Evolutionary conservation across 1,284 basidiomycete genomes (phyloP), one percentile per base, ranked within the genome.

Genomic region (Puccinia brachypodii): DNA sequence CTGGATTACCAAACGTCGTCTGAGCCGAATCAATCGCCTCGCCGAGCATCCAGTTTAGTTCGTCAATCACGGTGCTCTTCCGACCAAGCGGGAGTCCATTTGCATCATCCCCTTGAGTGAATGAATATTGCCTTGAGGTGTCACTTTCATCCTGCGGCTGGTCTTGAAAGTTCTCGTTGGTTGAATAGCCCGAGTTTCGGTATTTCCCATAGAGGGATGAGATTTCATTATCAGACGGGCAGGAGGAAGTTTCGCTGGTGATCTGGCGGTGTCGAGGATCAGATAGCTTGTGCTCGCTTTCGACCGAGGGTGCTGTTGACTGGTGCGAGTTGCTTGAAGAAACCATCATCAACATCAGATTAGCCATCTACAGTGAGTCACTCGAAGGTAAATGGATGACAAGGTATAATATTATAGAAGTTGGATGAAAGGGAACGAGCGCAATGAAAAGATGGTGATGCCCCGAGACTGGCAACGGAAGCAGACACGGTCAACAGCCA

Each of bases 11-110:
- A 38, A 78, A 78, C 42, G 14, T 53, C 2, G 31, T 33, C 31
- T 79, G 77, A 72, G 68, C 66, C 4, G 77, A 79, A 58, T 69
- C 50, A 11, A 79, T 79, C 1, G 77, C 77, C 53, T 79, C 66
- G 47, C 77, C 77, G 16, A 79, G 66, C 77, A 79, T 79, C 40
- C 42, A 42, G 36, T 79, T 79, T 11, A 79, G 38, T 47, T 79
- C 77, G 33, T 79, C 68, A 6, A 79, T 56, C n/a, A 79, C 77
- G 11, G 25, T 22, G n/a, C 47, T 42, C n/a, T 11, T 47, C 25
- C 42, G 66, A 40, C 19, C 3, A 36, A 25, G 36, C n/a, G 14
- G 16, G 13, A 79, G 28, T 16, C 68, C 64, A 72, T 58, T 1
- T 38, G 53, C 66, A n/a, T 79, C 64, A 33, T 79, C 66, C 14